A percentile compares a stretch with the other conserved stretches of the same genome.
Conservation (phyloP, 371 early-diverging fungal genomes). For the Homolaphlyctis polyrhiza region DNA sequence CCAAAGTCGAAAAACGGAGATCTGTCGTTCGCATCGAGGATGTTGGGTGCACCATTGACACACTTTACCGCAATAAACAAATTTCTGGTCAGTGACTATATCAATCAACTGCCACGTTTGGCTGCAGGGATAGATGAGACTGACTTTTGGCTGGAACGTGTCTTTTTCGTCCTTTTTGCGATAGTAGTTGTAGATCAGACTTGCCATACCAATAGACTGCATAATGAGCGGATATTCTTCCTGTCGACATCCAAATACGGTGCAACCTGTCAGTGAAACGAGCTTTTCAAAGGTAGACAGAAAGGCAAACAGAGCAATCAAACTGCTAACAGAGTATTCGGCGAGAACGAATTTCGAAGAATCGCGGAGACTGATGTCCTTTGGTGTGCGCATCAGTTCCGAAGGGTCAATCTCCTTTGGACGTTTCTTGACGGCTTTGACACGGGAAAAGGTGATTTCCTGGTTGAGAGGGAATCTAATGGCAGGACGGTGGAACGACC, state of each 20-base stretch:
- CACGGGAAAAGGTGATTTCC: slow-evolving; percentile 62
- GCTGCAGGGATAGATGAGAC: background rate
- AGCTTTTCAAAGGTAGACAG: no score
- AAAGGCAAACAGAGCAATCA: no score
- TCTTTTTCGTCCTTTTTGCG: slow-evolving; percentile 89
- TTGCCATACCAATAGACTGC: slow-evolving; percentile 97
- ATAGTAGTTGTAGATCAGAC: slow-evolving; percentile 93
- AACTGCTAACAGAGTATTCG: slow-evolving; percentile 79
- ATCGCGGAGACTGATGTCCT: slow-evolving; percentile 91
- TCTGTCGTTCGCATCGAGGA: slow-evolving; percentile 91
- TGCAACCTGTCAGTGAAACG: no score
- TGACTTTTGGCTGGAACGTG: slow-evolving; percentile 63
- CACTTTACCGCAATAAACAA: no score
- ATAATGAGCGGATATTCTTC: slow-evolving; percentile 98
- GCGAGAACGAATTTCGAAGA: slow-evolving; percentile 77
- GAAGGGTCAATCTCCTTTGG: slow-evolving; percentile 66
- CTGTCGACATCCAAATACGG: slow-evolving; percentile 18
- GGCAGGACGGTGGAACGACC: slow-evolving; percentile 92
- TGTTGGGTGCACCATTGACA: slow-evolving; percentile 82
- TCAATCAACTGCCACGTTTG: background rate
- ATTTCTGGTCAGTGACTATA: background rate
- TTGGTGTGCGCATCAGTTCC: slow-evolving; percentile 76
- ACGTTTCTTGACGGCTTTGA: slow-evolving; percentile 63
- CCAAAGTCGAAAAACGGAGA: slow-evolving; percentile 98
- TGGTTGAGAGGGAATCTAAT: slow-evolving; percentile 57